Percentiles rank a stretch among this genome's conserved stretches.
These are phyloP conservation scores for Mycena haematopus DNA, from an alignment of 768 basidiomycete species.

Conservation along the genomic window DNA sequence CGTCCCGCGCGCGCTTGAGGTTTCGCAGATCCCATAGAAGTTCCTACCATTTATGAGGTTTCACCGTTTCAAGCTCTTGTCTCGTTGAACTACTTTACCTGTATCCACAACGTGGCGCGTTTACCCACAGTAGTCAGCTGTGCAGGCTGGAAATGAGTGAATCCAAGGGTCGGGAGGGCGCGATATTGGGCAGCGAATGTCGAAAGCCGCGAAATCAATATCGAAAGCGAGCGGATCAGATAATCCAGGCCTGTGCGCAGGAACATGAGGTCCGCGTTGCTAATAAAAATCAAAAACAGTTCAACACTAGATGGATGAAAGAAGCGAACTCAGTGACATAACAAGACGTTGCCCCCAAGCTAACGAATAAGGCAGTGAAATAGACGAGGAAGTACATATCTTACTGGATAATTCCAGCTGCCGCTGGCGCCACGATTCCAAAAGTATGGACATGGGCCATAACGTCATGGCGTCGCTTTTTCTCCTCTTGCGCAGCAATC, in stretches of 20 bases:
- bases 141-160: conserved; percentile 99
- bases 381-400: conserved; percentile 33
- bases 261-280: conserved; percentile 99
- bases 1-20: conserved; percentile 85
- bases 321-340: conserved; percentile 93
- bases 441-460: conserved; percentile 99
- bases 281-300: conserved; percentile 38
- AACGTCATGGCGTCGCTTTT: conserved; percentile 96
- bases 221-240: conserved; percentile 86
- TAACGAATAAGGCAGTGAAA: conserved; percentile 34
- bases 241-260: conserved; percentile 85
- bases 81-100: conserved; percentile 51
- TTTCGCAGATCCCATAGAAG: conserved; percentile 97
- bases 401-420: conserved; percentile 95
- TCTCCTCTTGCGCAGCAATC: conserved; percentile 92
- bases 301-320: neutral
- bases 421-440: conserved; percentile 90
- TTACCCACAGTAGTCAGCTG: conserved; percentile 99
- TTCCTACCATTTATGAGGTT: conserved; percentile 59
- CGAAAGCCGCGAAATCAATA: conserved; percentile 89
- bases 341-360: conserved; percentile 96
- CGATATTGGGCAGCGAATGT: conserved; percentile 85
- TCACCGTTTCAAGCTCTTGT: neutral
- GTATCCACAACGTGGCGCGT: conserved; percentile 95
- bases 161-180: conserved; percentile 92